Conservation (phyloP, 108 stramenopile genomes). For the Craspedostauros australis region DNA sequence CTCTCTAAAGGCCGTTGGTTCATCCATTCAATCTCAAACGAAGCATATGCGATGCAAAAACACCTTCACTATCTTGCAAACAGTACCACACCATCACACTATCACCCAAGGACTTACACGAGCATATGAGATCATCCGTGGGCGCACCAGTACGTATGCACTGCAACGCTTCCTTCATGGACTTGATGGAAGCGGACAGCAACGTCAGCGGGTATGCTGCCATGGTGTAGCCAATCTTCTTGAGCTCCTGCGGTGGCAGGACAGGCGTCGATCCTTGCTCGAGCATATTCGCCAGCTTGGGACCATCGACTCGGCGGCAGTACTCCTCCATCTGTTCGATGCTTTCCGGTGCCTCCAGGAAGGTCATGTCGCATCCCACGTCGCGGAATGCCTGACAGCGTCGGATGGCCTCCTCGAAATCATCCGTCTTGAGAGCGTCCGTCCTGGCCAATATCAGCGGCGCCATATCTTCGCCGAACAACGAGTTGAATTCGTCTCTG, state of each 20-base stretch:
- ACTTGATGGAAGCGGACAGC: slow-evolving; percentile 88
- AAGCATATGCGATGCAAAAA: too few relatives aligned
- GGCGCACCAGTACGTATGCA: slow-evolving; percentile 72
- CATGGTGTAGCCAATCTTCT: slow-evolving; percentile 93
- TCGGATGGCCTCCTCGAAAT: slow-evolving; percentile 89
- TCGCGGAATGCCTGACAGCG: slow-evolving; percentile 89
- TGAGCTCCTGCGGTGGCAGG: slow-evolving; percentile 74
- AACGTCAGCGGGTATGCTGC: slow-evolving; percentile 95
- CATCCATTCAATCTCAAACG: too few relatives aligned
- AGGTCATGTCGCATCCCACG: slow-evolving; percentile 92
- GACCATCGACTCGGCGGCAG: slow-evolving; percentile 81
- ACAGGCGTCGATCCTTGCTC: slow-evolving; percentile 91
- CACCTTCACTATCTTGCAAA: too few relatives aligned
- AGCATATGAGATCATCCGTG: slow-evolving; percentile 79
- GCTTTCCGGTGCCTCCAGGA: slow-evolving; percentile 84
- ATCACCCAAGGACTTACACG: too few relatives aligned
- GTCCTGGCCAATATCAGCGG: slow-evolving; percentile 89
- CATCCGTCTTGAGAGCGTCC: slow-evolving; percentile 85
- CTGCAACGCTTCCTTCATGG: slow-evolving; percentile 79
- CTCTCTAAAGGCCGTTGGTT: too few relatives aligned
- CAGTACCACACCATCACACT: too few relatives aligned
- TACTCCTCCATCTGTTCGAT: slow-evolving; percentile 87
- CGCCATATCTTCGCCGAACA: slow-evolving; percentile 67
- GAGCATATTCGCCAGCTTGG: slow-evolving; percentile 96
- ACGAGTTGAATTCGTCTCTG: slow-evolving; percentile 74